Evolutionary conservation across 805 yeast genomes (phyloP).

Genomic region (Candida stauntonica): DNA sequence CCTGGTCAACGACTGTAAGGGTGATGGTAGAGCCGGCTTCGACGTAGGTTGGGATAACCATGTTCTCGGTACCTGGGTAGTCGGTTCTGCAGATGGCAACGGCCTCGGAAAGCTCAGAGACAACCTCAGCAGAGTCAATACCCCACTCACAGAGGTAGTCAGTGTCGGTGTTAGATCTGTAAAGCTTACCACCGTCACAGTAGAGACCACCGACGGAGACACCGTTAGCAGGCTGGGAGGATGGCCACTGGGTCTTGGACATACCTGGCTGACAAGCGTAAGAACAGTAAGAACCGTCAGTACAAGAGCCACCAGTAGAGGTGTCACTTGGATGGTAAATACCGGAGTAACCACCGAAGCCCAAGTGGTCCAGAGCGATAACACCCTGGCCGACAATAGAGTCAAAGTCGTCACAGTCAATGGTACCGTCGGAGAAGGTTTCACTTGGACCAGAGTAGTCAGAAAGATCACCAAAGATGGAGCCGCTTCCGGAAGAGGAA

Average conservation of each 20-base stretch:
- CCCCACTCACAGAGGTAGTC: conserved; percentile 88
- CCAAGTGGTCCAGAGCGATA: conserved; percentile 63
- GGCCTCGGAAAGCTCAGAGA: conserved; percentile 52
- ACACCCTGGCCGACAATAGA: conserved; percentile 69
- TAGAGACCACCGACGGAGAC: conserved; percentile 87
- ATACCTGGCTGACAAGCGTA: conserved; percentile 97
- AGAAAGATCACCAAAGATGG: conserved; percentile 52
- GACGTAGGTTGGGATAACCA: conserved; percentile 90
- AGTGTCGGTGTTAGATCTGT: conserved; percentile 66
- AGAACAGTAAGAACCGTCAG: conserved; percentile 91
- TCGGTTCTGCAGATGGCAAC: conserved; percentile 97
- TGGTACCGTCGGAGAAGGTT: conserved; percentile 65
- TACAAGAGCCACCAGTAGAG: conserved; percentile 61
- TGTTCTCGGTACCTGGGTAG: conserved; percentile 98
- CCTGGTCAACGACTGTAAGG: conserved; percentile 77
- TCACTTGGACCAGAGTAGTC: conserved; percentile 52
- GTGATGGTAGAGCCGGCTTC: conserved; percentile 60
- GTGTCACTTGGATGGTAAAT: conserved; percentile 52
- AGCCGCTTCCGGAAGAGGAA: conserved; percentile 17
- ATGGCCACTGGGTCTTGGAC: conserved; percentile 98
- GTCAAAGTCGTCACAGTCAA: conserved; percentile 68
- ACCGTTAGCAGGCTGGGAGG: conserved; percentile 79
- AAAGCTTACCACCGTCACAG: conserved; percentile 78
- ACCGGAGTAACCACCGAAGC: conserved; percentile 83
- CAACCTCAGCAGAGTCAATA: conserved; percentile 60